These are phyloP conservation scores for Pulveroboletus sp. DNA, from an alignment of 1,284 basidiomycete genomes.

Conservation along the genomic window DNA sequence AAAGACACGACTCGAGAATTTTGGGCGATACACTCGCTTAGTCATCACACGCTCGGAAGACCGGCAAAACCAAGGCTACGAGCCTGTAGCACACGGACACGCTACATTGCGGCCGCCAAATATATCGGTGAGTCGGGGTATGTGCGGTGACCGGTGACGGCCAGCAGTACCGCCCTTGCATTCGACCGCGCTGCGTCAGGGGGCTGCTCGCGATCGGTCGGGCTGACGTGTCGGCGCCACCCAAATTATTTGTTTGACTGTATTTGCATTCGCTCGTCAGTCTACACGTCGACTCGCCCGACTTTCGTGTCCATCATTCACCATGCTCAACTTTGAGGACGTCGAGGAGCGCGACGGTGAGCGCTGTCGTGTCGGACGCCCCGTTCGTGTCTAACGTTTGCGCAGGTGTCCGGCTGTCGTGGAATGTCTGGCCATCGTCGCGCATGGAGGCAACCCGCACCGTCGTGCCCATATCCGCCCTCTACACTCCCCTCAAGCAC, in stretches of 20 bases:
- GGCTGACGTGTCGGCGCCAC: slow-evolving; percentile 5
- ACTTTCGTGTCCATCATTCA: neutral
- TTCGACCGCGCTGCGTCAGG: too few species aligned
- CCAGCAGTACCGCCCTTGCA: too few species aligned
- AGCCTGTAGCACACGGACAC: too few species aligned
- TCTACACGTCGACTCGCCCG: slow-evolving; percentile 28
- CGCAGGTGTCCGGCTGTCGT: slow-evolving; percentile 86
- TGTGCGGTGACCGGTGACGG: too few species aligned
- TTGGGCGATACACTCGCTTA: slow-evolving; percentile 15
- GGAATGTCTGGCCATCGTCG: slow-evolving; percentile 99
- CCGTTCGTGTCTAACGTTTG: neutral
- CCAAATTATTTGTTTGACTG: slow-evolving; percentile 22
- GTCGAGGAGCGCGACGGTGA: slow-evolving; percentile 66
- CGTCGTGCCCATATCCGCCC: slow-evolving; percentile 95
- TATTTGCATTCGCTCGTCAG: slow-evolving; percentile 22
- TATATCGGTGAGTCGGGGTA: too few species aligned
- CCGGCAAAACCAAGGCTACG: too few species aligned
- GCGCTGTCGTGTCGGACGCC: slow-evolving; percentile 13
- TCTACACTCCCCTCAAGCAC: slow-evolving; percentile 97
- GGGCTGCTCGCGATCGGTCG: too few species aligned
- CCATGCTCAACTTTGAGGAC: slow-evolving; percentile 55
- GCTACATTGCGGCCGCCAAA: too few species aligned
- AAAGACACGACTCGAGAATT: neutral
- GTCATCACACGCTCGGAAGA: slow-evolving; percentile 26
- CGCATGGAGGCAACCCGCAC: slow-evolving; percentile 97